These are phyloP conservation scores for Leccinum sublutescens DNA, from an alignment of 768 basidiomycete species.

Conservation along the genomic window DNA sequence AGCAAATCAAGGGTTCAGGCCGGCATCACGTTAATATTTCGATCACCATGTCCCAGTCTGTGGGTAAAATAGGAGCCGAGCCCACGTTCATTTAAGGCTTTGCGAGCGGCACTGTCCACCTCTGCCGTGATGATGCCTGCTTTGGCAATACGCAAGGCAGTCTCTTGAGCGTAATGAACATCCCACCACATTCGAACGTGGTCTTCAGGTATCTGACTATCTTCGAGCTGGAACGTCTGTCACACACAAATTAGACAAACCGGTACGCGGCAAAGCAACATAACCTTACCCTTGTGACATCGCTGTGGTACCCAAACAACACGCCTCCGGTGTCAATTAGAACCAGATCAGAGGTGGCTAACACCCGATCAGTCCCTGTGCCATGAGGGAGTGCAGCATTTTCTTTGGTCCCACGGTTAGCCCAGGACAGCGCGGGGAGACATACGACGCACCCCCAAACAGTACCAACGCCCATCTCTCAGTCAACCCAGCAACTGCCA, in stretches of 20 bases:
- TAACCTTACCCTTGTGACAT: constrained; percentile 67
- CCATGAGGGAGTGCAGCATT: constrained; percentile 89
- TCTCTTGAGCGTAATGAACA: constrained; percentile 62
- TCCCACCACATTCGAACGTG: constrained; percentile 61
- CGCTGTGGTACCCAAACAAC: constrained; percentile 73
- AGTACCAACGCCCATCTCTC: constrained; percentile 63
- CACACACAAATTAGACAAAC: not conserved
- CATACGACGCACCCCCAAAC: constrained; percentile 63
- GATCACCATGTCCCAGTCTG: constrained; percentile 72
- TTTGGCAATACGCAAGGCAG: constrained; percentile 47
- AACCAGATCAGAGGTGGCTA: constrained; percentile 59
- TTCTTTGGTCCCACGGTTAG: constrained; percentile 41
- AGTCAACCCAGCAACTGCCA: constrained; percentile 56
- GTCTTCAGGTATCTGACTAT: constrained; percentile 50
- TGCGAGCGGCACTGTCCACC: constrained; percentile 65
- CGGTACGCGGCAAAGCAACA: not conserved
- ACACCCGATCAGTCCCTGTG: constrained; percentile 61
- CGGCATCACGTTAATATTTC: not conserved
- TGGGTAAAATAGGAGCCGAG: constrained; percentile 72
- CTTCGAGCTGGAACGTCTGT: constrained; percentile 65
- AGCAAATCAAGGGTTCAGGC: constrained; percentile 16
- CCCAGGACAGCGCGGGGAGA: not conserved
- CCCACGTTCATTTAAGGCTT: constrained; percentile 40
- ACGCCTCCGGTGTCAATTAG: constrained; percentile 74
- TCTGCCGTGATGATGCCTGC: constrained; percentile 49